Base-by-base conservation (phyloP, 768 basidiomycete genomes). In the Obba rivulosa region DNA sequence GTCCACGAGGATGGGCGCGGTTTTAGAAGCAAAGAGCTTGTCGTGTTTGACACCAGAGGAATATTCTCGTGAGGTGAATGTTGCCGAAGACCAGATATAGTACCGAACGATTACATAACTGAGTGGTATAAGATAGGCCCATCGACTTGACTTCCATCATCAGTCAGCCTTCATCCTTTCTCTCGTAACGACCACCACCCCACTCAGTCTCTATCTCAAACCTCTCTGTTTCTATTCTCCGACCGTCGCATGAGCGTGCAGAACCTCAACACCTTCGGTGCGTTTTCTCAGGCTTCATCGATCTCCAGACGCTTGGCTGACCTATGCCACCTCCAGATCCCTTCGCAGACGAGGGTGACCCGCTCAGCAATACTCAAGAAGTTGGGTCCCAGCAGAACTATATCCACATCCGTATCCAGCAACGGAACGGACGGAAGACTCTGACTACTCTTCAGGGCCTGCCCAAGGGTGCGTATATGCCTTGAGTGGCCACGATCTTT, bases 371-470 rank as follows among this genome's bases (percentile, higher is more conserved):
- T 62, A 77, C 66, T 62, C 71, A 83, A 60, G 83, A 88, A 75
- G 86, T 90, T 62, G 87, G 86, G 57, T 85, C 87, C 55, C 81
- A 83, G 66, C 71, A 81, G 62, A 82, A 90, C 66, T 85, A 91
- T 68, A 88, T 94, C 66, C 92, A 94, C 68, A 89, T 95, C 65
- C 92, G 96, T 75, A 89, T 99, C 62, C 96, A 99, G 70, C 96
- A 99, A 71, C 82, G 96, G 64, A 99, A 98, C 80, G 96, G 96
- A 54, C 81, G 96, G 63, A 99, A 99, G 79, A 96, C 93, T 53
- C 71, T 97, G 75, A 99, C 96, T 36, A 99, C 94, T 50, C 77
- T 98, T 58, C 94, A 98, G 70, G 96, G 96, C 53, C 69, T 99
- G 57, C 89, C 91, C 47, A 92, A 87, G 70, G 81, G 90, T 90